These are phyloP conservation scores for Fusarium piperis DNA, from an alignment of 2,329 filamentous ascomycete genomes.

Conservation along the genomic window DNA sequence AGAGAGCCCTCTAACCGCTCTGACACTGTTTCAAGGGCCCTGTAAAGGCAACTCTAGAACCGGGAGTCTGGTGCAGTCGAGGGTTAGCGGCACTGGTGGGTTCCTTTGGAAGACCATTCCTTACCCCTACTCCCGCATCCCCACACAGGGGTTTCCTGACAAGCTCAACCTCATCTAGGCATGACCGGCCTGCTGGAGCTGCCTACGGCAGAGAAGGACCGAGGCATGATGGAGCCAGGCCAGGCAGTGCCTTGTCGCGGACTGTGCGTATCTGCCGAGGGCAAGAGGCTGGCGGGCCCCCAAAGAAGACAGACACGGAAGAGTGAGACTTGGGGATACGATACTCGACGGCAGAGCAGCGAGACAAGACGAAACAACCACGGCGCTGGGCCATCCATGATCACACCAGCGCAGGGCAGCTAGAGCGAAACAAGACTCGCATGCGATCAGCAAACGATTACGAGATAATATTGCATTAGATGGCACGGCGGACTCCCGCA, in stretches of 20 bases:
- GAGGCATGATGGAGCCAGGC: background rate
- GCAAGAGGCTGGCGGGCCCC: background rate
- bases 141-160: conserved; percentile 30
- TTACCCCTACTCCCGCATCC: conserved; percentile 29
- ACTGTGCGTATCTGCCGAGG: conserved; percentile 1
- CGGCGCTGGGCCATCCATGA: background rate
- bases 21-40: conserved; percentile 9
- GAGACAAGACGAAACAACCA: background rate
- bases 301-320: background rate
- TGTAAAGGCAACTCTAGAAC: conserved; percentile 16
- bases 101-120: conserved; percentile 17
- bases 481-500: conserved; percentile 15
- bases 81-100: conserved; percentile 25
- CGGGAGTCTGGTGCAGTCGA: conserved; percentile 25
- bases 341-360: background rate
- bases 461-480: conserved; percentile 26
- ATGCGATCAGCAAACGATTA: conserved; percentile 35
- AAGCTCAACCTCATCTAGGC: conserved; percentile 22
- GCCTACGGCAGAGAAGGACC: background rate
- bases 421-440: conserved; percentile 6
- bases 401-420: background rate
- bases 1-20: conserved; percentile 10
- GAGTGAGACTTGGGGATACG: background rate
- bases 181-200: conserved; percentile 16
- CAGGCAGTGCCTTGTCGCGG: background rate